A percentile compares a stretch with the other conserved stretches of the same genome.
Conservation (phyloP, 78 protist genomes). For the Polysphondylium violaceum region DNA sequence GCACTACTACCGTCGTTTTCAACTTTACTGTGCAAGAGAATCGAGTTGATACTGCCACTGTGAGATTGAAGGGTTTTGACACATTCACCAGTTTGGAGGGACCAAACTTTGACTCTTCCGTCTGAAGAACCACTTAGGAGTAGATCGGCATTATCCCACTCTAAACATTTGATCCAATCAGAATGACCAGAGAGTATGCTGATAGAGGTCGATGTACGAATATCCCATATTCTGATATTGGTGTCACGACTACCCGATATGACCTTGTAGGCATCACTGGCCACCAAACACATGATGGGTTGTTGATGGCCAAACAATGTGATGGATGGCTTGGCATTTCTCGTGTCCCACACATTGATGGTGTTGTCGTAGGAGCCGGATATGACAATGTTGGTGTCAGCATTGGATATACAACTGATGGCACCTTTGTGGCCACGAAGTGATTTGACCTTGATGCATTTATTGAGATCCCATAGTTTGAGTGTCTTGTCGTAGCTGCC, state of each 20-base stretch:
- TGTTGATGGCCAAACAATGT: conserved; percentile 68
- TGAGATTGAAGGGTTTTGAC: conserved; percentile 68
- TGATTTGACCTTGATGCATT: conserved; percentile 63
- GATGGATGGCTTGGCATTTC: conserved; percentile 61
- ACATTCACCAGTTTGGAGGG: conserved; percentile 62
- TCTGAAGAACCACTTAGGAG: conserved; percentile 61
- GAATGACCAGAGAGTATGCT: conserved; percentile 68
- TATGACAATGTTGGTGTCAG: conserved; percentile 30
- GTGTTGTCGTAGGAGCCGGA: conserved; percentile 77
- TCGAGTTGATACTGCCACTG: conserved; percentile 75
- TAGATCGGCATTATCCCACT: conserved; percentile 17
- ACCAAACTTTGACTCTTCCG: conserved; percentile 80
- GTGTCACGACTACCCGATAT: conserved; percentile 68
- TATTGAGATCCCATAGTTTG: conserved; percentile 76
- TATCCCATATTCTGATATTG: conserved; percentile 79
- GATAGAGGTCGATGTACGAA: conserved; percentile 37
- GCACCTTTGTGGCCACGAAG: conserved; percentile 79
- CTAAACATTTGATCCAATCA: conserved; percentile 76
- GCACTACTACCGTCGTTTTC: conserved; percentile 32
- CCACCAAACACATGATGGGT: conserved; percentile 24
- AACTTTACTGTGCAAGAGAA: conserved; percentile 7
- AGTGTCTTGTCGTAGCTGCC: conserved; percentile 77
- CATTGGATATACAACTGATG: conserved; percentile 43
- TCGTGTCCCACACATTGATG: conserved; percentile 61
- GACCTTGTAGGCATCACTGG: conserved; percentile 53